Evolutionary conservation across 1,284 basidiomycete species (phyloP), one percentile per base, ranked within the genome.

Genomic region (Calocybe gambosa): DNA sequence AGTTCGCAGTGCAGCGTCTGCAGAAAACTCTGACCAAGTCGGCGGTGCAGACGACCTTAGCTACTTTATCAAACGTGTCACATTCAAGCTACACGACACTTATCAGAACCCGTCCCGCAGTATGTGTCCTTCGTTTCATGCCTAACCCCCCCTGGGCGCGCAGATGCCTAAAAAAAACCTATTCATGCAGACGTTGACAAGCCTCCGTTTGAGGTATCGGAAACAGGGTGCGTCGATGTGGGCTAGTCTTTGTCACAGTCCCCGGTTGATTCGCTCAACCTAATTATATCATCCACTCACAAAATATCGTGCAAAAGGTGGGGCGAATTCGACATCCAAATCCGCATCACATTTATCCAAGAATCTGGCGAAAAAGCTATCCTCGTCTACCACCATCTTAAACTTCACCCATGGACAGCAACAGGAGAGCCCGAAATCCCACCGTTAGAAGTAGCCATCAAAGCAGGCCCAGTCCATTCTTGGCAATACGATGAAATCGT

Each of bases 401-500:
- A 98, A 64, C 78, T 99, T 0, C 96, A 99, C 63, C 94, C 95
- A 15, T 99, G 94, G 93, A 72, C 78, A 13, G 62, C 71, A 25
- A 61, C 68, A 0, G 72, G 73, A 25, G 81, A 86, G 41, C 75
- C 79, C 1, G 78, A 81, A 42, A 77, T 82, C 5, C 78, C 84
- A 1, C 71, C 80, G 5, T 70, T 80, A 3, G 80, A 85, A 15
- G 73, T 74, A 15, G 80, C 83, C 0, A 74, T 78, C 51, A 79
- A 80, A 51, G 61, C 74, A 16, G 81, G 83, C 0, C 83, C 86
- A 1, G 89, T 97, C n/a, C 90, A 98, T 63, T 91, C 93, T 0
- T 99, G 96, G 95, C 94, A 98, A 61, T 99, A 99, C 68, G 96
- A 99, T 63, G 96, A 99, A 62, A 80, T 99, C 50, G 92, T 99